Conservation (phyloP, 1,284 basidiomycete species). For the Papiliotrema laurentii region DNA sequence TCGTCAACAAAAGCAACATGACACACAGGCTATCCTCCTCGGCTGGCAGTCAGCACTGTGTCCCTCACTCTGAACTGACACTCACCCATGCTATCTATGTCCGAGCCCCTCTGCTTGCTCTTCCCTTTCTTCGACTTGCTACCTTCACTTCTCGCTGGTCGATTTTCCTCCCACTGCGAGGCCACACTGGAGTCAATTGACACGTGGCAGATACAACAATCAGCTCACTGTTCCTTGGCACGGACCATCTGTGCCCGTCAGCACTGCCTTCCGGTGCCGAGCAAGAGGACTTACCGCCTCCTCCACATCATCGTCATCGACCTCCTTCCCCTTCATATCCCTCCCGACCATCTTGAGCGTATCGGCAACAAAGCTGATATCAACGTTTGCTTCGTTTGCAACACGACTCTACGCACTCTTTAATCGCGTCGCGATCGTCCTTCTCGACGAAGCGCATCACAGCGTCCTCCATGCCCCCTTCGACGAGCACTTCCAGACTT, state of each 20-base stretch:
- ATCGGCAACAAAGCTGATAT: slow-evolving; percentile 61
- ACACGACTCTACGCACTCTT: slow-evolving; percentile 57
- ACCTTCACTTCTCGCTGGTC: slow-evolving; percentile 9
- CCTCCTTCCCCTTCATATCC: slow-evolving; percentile 53
- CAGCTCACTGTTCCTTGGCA: slow-evolving; percentile 64
- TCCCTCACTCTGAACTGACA: background rate
- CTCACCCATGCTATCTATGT: slow-evolving; percentile 74
- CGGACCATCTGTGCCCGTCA: slow-evolving; percentile 63
- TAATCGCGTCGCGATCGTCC: slow-evolving; percentile 86
- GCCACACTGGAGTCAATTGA: slow-evolving; percentile 16
- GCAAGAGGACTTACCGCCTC: slow-evolving; percentile 53
- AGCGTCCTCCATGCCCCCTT: slow-evolving; percentile 81
- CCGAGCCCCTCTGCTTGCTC: slow-evolving; percentile 56
- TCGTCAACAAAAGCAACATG: background rate
- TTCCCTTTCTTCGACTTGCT: slow-evolving; percentile 51
- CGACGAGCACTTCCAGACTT: slow-evolving; percentile 78
- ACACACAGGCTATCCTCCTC: slow-evolving; percentile 26
- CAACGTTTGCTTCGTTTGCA: background rate
- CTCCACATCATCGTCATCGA: slow-evolving; percentile 65
- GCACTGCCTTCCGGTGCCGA: slow-evolving; percentile 51
- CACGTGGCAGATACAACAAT: background rate
- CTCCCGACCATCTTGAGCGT: slow-evolving; percentile 62
- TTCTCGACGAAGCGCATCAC: slow-evolving; percentile 93
- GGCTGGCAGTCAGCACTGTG: slow-evolving; percentile 6
- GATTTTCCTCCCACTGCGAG: slow-evolving; percentile 15